Percentiles rank a stretch among this genome's conserved stretches.
Conservation (phyloP, 2,329 filamentous ascomycete genomes). For the Zymoseptoria pseudotritici region DNA sequence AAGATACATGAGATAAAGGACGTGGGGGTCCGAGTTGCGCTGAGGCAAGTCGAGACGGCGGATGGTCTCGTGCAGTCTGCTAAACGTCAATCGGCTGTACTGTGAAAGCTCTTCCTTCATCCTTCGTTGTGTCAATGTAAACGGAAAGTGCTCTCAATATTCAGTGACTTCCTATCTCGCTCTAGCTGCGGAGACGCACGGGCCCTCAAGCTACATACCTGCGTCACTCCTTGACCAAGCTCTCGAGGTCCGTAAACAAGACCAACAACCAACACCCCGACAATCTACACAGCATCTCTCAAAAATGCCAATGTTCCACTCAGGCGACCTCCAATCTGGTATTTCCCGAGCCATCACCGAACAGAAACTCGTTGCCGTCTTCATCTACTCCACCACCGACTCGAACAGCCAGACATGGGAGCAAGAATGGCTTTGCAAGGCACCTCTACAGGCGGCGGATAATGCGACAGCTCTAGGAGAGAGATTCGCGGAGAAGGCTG, state of each 20-base stretch:
- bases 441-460: background rate
- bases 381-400: conserved; percentile 63
- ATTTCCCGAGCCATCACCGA: conserved; percentile 68
- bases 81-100: too few species aligned
- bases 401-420: conserved; percentile 53
- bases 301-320: conserved; percentile 61
- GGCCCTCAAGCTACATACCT: background rate
- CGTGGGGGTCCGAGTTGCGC: too few species aligned
- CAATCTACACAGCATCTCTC: background rate
- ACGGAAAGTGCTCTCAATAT: too few species aligned
- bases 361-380: conserved; percentile 73
- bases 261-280: background rate
- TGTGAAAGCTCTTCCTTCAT: too few species aligned
- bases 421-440: conserved; percentile 23
- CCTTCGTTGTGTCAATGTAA: too few species aligned
- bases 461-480: conserved; percentile 13
- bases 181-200: too few species aligned
- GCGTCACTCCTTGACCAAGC: background rate
- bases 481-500: conserved; percentile 53
- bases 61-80: too few species aligned
- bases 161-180: too few species aligned
- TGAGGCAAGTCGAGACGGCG: too few species aligned
- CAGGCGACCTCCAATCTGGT: conserved; percentile 71
- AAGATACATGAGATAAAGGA: too few species aligned
- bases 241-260: background rate